Evolutionary conservation across 1,284 basidiomycete genomes (phyloP).

Genomic region (Irpex rosettiformis): DNA sequence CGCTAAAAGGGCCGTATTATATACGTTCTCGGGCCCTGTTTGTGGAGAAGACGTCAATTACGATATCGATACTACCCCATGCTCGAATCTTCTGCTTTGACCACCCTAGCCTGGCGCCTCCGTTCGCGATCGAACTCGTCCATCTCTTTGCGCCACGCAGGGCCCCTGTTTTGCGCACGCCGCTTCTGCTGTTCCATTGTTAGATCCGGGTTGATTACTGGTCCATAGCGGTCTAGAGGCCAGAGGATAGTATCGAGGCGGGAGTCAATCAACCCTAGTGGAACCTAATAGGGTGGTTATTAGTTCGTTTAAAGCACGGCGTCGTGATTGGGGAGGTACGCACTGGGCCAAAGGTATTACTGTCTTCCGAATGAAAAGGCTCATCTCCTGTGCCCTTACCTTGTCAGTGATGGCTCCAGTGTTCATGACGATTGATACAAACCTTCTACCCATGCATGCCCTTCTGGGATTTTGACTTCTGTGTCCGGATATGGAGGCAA

Average conservation of each 20-base stretch:
- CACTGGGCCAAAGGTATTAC: conserved; percentile 72
- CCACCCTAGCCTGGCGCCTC: conserved; percentile 43
- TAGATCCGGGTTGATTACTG: conserved; percentile 27
- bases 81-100: conserved; percentile 8
- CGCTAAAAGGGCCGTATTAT: too few relatives aligned
- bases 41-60: too few relatives aligned
- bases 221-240: conserved; percentile 56
- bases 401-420: conserved; percentile 1
- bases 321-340: conserved; percentile 18
- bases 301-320: neutral
- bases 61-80: neutral
- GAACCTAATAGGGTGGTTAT: conserved; percentile 40
- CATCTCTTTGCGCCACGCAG: conserved; percentile 41
- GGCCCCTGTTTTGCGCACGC: conserved; percentile 28
- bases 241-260: conserved; percentile 58
- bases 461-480: conserved; percentile 52
- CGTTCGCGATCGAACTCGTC: conserved; percentile 43
- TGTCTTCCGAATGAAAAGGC: conserved; percentile 64
- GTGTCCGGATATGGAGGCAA: conserved; percentile 66
- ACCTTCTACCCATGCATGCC: conserved; percentile 77
- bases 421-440: neutral
- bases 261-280: conserved; percentile 59
- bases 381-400: conserved; percentile 48
- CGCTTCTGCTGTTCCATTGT: conserved; percentile 3
- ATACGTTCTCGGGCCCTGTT: too few relatives aligned